Conservation (phyloP, 2,329 filamentous ascomycete genomes). For the Talaromyces verruculosus region DNA sequence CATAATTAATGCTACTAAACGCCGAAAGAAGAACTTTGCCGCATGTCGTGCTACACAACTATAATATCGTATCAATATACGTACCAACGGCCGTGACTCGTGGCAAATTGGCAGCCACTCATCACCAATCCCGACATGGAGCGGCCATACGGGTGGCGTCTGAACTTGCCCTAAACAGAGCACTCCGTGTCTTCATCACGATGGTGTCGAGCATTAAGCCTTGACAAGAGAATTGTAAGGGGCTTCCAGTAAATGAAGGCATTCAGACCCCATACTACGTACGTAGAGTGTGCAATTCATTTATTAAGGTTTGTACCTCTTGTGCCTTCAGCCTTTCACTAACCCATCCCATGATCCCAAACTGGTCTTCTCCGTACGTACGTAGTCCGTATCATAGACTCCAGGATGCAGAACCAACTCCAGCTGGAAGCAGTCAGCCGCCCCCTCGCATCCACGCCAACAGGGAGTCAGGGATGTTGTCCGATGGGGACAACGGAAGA, state of each 20-base stretch:
- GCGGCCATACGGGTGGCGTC: background rate
- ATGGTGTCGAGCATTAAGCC: background rate
- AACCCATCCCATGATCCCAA: background rate
- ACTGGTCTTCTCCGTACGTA: background rate
- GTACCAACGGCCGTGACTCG: background rate
- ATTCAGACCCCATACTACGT: background rate
- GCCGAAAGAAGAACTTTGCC: background rate
- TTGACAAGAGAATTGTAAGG: background rate
- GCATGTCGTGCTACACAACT: slow-evolving; percentile 2
- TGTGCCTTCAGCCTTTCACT: background rate
- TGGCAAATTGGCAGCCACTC: slow-evolving; percentile 4
- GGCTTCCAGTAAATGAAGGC: background rate
- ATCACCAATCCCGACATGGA: background rate
- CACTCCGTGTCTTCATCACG: background rate
- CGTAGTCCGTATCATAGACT: background rate
- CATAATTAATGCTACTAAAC: background rate
- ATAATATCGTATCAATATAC: background rate
- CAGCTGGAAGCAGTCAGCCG: slow-evolving; percentile 12
- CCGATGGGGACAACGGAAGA: slow-evolving; percentile 5
- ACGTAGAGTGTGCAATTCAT: background rate
- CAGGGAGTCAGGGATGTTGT: slow-evolving; percentile 1
- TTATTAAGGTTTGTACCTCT: background rate
- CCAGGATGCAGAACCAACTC: background rate
- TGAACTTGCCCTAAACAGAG: slow-evolving; percentile 10
- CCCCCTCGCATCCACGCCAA: background rate